Percentiles rank a stretch among this genome's conserved stretches.
phyloP scores from a whole-genome alignment of 2,329 filamentous ascomycete genomes.

The Aureobasidium mangrovei region DNA sequence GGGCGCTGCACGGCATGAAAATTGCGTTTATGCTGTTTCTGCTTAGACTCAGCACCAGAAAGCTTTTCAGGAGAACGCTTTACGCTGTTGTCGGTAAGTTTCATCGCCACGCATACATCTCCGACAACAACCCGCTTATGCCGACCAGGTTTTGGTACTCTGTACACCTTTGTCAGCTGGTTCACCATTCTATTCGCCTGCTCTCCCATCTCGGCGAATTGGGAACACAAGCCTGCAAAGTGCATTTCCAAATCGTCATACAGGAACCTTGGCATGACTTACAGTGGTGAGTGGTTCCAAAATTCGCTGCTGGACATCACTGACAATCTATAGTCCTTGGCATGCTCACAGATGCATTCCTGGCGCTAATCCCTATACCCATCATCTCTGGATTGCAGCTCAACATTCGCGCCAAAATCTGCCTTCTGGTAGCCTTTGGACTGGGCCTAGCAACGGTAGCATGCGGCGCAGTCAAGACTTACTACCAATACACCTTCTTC shows the following conservation, averaged over 20 bases:
- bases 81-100: slow-evolving; percentile 35
- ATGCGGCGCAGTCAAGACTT: slow-evolving; percentile 36
- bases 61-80: slow-evolving; percentile 34
- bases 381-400: slow-evolving; percentile 37
- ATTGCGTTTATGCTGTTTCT: slow-evolving; percentile 41
- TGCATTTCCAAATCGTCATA: slow-evolving; percentile 37
- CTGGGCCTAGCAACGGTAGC: slow-evolving; percentile 35
- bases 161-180: slow-evolving; percentile 35
- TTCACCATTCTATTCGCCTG: slow-evolving; percentile 43
- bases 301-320: slow-evolving; percentile 14
- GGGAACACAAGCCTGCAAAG: slow-evolving; percentile 32
- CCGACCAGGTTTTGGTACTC: slow-evolving; percentile 32
- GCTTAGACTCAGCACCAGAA: slow-evolving; percentile 34
- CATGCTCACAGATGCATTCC: slow-evolving; percentile 33
- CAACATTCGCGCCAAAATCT: slow-evolving; percentile 34
- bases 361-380: slow-evolving; percentile 35
- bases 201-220: slow-evolving; percentile 36
- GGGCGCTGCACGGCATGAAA: slow-evolving; percentile 39
- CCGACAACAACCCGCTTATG: slow-evolving; percentile 15
- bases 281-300: slow-evolving; percentile 28
- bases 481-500: slow-evolving; percentile 31
- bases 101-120: not conserved
- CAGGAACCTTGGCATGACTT: slow-evolving; percentile 39
- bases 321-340: slow-evolving; percentile 26
- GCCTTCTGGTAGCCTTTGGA: slow-evolving; percentile 29